Evolutionary conservation across 306 rosid genomes (phyloP).

Genomic region (Lupinus albus): DNA sequence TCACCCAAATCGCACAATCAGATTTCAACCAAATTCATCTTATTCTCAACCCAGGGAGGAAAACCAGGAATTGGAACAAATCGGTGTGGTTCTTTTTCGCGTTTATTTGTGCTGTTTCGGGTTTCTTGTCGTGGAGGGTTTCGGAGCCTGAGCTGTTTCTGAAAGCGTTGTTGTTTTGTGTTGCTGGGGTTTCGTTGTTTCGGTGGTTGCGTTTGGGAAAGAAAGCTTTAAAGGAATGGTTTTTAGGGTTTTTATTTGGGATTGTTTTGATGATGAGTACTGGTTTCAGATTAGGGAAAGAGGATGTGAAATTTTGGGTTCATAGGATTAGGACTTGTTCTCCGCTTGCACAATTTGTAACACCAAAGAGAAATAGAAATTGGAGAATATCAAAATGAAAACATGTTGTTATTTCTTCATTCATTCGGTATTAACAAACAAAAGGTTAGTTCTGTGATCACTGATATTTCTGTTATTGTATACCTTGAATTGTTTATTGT

Average conservation of each 20-base stretch:
- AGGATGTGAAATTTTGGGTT: constrained; percentile 44
- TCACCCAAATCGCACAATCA: constrained; percentile 36
- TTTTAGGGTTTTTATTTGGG: constrained; percentile 49
- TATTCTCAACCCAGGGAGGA: constrained; percentile 17
- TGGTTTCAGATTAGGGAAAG: constrained; percentile 40
- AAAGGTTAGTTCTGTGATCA: too few species aligned
- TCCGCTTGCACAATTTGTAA: constrained; percentile 32
- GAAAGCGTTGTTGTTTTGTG: constrained; percentile 25
- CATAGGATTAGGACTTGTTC: constrained; percentile 32
- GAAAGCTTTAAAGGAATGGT: constrained; percentile 36
- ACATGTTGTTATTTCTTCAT: too few species aligned
- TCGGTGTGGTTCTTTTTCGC: neutral
- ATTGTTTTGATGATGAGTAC: constrained; percentile 32
- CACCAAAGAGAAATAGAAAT: neutral
- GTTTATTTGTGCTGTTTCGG: constrained; percentile 29
- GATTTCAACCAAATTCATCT: neutral
- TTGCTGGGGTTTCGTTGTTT: constrained; percentile 38
- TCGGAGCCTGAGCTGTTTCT: constrained; percentile 40
- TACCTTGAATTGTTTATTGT: too few species aligned
- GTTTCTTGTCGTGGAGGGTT: constrained; percentile 45
- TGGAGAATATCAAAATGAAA: constrained; percentile 34
- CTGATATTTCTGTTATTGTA: too few species aligned
- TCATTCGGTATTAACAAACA: too few species aligned
- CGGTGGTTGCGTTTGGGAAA: constrained; percentile 28
- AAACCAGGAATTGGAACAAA: neutral